A percentile compares a stretch with the other conserved stretches of the same genome.
Conservation (phyloP, 192 early-diverging fungal genomes). For the Haplosporangium gracile region DNA sequence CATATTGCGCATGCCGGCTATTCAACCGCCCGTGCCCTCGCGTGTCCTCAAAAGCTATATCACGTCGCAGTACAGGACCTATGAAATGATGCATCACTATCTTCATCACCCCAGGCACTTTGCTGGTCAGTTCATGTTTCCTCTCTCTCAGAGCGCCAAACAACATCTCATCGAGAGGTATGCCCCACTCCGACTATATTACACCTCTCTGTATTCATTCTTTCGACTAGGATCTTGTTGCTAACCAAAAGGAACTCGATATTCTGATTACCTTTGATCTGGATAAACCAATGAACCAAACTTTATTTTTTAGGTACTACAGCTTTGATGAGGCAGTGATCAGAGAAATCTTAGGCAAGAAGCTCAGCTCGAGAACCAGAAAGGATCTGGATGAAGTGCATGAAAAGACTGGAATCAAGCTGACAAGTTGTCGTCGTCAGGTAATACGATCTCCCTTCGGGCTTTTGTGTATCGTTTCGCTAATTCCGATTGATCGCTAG, state of each 20-base stretch:
- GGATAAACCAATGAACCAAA: background rate
- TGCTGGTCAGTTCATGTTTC: constrained; percentile 57
- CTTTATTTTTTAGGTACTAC: constrained; percentile 50
- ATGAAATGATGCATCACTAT: constrained; percentile 58
- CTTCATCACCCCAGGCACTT: constrained; percentile 56
- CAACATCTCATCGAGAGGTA: constrained; percentile 57
- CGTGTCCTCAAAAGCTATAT: constrained; percentile 55
- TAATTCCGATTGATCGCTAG: background rate
- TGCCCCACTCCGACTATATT: background rate
- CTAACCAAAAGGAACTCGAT: background rate
- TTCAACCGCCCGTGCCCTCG: constrained; percentile 41
- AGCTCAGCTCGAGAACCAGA: constrained; percentile 57
- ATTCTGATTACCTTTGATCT: background rate
- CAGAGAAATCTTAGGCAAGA: constrained; percentile 60
- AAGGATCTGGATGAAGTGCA: constrained; percentile 61
- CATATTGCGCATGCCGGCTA: constrained; percentile 31
- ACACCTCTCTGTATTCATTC: background rate
- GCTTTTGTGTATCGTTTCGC: background rate
- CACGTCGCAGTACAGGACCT: constrained; percentile 53
- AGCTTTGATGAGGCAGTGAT: constrained; percentile 60
- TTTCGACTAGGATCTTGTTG: background rate
- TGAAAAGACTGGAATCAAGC: constrained; percentile 49
- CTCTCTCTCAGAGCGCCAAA: constrained; percentile 51
- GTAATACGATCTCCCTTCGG: constrained; percentile 15
- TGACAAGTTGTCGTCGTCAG: constrained; percentile 59